Conservation (phyloP, 257 asterid genomes). For the Salvia hispanica region DNA sequence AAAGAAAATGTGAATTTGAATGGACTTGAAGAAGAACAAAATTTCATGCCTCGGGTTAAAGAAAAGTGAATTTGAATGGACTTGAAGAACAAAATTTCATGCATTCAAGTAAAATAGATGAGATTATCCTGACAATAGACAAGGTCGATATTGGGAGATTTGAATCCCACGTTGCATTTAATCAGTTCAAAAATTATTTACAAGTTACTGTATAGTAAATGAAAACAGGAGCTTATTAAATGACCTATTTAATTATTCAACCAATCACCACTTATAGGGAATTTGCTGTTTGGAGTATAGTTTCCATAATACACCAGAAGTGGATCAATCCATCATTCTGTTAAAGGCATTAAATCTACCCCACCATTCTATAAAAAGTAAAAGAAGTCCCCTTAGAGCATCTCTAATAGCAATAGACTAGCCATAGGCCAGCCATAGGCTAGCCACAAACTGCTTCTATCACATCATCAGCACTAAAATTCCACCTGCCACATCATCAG, state of each 20-base stretch:
- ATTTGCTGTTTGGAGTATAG: background rate
- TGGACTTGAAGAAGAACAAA: no score
- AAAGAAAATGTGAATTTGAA: no score
- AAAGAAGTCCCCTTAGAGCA: background rate
- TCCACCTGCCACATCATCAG: no score
- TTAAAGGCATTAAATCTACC: background rate
- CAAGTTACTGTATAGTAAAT: background rate
- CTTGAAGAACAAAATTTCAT: no score
- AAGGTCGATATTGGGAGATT: background rate
- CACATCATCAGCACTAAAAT: no score
- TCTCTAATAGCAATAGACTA: background rate
- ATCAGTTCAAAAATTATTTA: background rate
- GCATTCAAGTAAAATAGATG: no score
- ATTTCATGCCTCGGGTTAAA: no score
- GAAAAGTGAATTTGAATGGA: no score
- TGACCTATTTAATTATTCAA: background rate
- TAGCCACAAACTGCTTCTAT: no score
- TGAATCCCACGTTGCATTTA: background rate
- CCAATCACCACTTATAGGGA: background rate
- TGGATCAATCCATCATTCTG: slow-evolving; percentile 2
- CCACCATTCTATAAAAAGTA: background rate
- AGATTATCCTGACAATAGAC: background rate
- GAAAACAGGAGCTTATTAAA: background rate
- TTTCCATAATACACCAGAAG: slow-evolving; percentile 11
- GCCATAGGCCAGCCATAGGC: no score